Conservation (phyloP, 495 filamentous ascomycete species). For the Aspergillus panamensis region DNA sequence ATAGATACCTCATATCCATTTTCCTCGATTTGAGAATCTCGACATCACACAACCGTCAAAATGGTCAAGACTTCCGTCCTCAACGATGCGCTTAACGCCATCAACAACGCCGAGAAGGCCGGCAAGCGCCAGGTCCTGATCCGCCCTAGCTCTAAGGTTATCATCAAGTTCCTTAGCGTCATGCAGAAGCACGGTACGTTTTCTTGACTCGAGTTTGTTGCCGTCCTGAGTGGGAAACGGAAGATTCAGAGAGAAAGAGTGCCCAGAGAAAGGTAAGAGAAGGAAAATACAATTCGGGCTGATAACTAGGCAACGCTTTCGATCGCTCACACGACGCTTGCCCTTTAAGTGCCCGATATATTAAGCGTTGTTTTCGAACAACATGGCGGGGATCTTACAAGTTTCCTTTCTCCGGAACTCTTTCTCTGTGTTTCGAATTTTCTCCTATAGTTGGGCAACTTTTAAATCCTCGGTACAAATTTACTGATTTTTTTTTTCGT, state of each 20-base stretch:
- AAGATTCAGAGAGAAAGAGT: slow-evolving; percentile 3
- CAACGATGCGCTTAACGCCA: slow-evolving; percentile 97
- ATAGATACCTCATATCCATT: slow-evolving; percentile 74
- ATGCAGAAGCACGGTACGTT: slow-evolving; percentile 99
- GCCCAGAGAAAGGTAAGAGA: slow-evolving; percentile 1
- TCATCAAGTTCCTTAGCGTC: slow-evolving; percentile 95
- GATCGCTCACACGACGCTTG: slow-evolving; percentile 72
- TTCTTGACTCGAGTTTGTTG: slow-evolving; percentile 13
- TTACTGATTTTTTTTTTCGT: slow-evolving; percentile 47
- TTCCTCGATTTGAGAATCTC: slow-evolving; percentile 80
- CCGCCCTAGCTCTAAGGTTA: slow-evolving; percentile 96
- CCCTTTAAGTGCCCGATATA: slow-evolving; percentile 99
- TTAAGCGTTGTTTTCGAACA: slow-evolving; percentile 44
- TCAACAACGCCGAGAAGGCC: slow-evolving; percentile 99
- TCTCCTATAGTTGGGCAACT: slow-evolving; percentile 18
- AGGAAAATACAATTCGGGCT: slow-evolving; percentile 63
- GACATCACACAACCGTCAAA: slow-evolving; percentile 56
- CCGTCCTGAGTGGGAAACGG: background rate
- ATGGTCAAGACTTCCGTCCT: slow-evolving; percentile 99
- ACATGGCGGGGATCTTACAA: slow-evolving; percentile 87
- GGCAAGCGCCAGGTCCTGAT: slow-evolving; percentile 98
- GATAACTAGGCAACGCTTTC: slow-evolving; percentile 99
- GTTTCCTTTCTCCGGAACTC: slow-evolving; percentile 49
- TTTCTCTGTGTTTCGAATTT: slow-evolving; percentile 38
- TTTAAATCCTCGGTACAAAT: slow-evolving; percentile 27